These are phyloP conservation scores for Rhodofomes roseus DNA, from an alignment of 1,284 basidiomycete species.

Conservation along the genomic window DNA sequence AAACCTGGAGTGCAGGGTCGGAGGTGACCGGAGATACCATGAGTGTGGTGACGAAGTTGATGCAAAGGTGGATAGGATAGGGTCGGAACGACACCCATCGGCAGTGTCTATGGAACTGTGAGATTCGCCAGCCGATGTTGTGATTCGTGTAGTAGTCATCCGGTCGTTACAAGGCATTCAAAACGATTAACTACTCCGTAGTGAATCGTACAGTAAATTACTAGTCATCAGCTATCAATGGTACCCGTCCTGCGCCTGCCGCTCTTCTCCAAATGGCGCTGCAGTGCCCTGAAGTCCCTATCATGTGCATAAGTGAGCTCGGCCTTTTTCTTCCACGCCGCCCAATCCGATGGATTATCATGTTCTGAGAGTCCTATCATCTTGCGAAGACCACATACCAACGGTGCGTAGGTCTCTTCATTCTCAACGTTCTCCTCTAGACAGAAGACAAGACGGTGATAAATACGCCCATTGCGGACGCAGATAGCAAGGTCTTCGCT, in stretches of 20 bases:
- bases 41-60: slow-evolving; percentile 15
- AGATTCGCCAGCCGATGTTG: no score
- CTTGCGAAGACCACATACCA: neutral
- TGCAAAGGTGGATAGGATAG: no score
- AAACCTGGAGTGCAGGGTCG: slow-evolving; percentile 25
- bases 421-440: neutral
- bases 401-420: neutral
- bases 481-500: slow-evolving; percentile 3
- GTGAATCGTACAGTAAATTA: no score
- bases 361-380: neutral
- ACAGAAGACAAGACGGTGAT: neutral
- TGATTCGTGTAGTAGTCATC: no score
- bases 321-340: neutral
- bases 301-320: neutral
- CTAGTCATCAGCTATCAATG: no score
- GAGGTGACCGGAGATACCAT: slow-evolving; percentile 24
- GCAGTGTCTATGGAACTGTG: no score
- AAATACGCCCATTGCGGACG: slow-evolving; percentile 2
- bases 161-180: no score
- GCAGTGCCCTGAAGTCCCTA: no score
- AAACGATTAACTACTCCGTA: no score
- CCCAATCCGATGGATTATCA: neutral
- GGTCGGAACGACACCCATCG: no score
- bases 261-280: no score
- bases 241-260: no score